Evolutionary conservation across 306 rosid genomes (phyloP), one percentile per base, ranked within the genome.

Genomic region (Vigna nakashimae): DNA sequence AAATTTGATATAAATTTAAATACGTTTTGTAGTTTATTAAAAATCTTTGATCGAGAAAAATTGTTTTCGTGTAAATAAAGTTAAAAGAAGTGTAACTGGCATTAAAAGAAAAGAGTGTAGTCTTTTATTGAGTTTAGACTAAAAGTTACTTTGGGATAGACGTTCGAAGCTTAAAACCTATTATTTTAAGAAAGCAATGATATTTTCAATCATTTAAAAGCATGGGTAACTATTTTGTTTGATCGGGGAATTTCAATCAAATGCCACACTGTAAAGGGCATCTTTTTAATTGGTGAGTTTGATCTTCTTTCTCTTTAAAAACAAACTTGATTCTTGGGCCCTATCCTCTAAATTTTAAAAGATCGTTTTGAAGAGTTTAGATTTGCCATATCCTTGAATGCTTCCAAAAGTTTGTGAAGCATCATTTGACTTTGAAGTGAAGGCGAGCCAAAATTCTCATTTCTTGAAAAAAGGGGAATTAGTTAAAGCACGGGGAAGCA

Each of bases 351-450:
- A 75, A 8, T 52, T 22, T 24, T 24, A 2, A n/a, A 80, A 73
- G 2, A 57, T 40, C 16, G n/a, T 17, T 26, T 45, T 4, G 40
- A 38, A 38, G 57, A 69, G 10, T 40, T 53, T 64, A 64, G 79
- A 73, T 53, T 68, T 69, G 58, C n/a, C 50, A 46, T 36, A 9
- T 40, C 43, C 8, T 57, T 56, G 14, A 34, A 34, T 72, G 82
- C 70, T 67, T 36, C 46, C 43, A 73, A 82, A 69, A 77, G 79
- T 14, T 65, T 63, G 50, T 40, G 67, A 56, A 76, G 24, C 82
- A 82, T 82, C 50, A 82, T 84, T 30, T 40, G 77, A 79, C 86
- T 86, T 67, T 24, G 51, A 78, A 82, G 86, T 24, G 77, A 79
- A 68, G 3, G 63, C 42, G 62, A 86, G 57, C 52, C 32, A 82